phyloP scores from a whole-genome alignment of 2,329 filamentous ascomycete species.

The Bimuria novae-zelandiae region DNA sequence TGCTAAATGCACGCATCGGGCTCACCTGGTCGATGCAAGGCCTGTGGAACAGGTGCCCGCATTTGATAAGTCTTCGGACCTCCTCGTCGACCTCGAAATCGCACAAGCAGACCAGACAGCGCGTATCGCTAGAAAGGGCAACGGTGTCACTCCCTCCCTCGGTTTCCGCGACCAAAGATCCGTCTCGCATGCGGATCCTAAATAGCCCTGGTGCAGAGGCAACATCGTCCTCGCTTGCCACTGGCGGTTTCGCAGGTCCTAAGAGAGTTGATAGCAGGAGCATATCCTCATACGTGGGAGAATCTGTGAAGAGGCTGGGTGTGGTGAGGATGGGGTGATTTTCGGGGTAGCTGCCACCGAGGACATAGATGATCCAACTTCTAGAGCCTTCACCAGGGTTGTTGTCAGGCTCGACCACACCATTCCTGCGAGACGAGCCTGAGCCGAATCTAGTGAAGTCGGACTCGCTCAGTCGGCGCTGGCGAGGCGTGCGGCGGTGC shows the following conservation, averaged over 20 bases:
- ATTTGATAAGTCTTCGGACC: constrained; percentile 64
- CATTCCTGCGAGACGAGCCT: constrained; percentile 65
- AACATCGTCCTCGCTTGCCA: constrained; percentile 68
- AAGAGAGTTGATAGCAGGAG: constrained; percentile 68
- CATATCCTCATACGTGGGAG: constrained; percentile 75
- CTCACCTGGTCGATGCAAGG: constrained; percentile 72
- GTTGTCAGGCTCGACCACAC: constrained; percentile 62
- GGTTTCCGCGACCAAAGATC: constrained; percentile 54
- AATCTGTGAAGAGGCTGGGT: constrained; percentile 71
- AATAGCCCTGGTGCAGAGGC: constrained; percentile 66
- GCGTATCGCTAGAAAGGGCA: constrained; percentile 48
- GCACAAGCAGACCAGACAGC: constrained; percentile 69
- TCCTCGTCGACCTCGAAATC: constrained; percentile 68
- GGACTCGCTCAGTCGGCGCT: constrained; percentile 63
- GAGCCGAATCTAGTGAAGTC: constrained; percentile 66
- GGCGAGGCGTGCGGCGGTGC: constrained; percentile 50
- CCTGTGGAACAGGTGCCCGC: constrained; percentile 69
- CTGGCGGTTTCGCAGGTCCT: constrained; percentile 70
- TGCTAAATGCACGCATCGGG: background rate
- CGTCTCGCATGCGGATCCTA: constrained; percentile 51
- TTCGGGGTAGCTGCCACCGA: constrained; percentile 71
- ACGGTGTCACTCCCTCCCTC: constrained; percentile 44
- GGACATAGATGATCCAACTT: constrained; percentile 74
- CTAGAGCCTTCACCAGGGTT: constrained; percentile 63
- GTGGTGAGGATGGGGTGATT: constrained; percentile 73